Conservation (phyloP, 345 rosid genomes). For the Erysimum cheiranthoides region DNA sequence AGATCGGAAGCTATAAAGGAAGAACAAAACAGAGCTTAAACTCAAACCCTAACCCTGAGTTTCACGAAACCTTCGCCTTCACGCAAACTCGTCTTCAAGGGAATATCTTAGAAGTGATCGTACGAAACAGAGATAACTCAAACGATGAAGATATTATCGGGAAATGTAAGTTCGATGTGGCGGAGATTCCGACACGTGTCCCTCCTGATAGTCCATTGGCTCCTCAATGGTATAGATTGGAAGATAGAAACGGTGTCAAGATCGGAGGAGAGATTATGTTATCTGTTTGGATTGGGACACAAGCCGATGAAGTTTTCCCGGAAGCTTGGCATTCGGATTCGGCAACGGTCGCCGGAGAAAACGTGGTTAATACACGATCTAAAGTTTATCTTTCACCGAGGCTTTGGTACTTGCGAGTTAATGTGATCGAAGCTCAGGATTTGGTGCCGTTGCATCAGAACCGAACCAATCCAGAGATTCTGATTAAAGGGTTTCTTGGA, state of each 20-base stretch:
- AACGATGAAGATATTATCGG: constrained; percentile 44
- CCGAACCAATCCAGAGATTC: constrained; percentile 49
- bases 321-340: constrained; percentile 54
- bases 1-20: constrained; percentile 47
- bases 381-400: constrained; percentile 48
- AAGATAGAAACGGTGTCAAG: constrained; percentile 35
- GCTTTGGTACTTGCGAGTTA: constrained; percentile 56
- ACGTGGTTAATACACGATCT: constrained; percentile 38
- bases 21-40: constrained; percentile 38
- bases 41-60: constrained; percentile 47
- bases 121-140: constrained; percentile 16
- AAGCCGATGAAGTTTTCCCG: constrained; percentile 55
- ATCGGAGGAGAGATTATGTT: constrained; percentile 53
- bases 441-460: constrained; percentile 45
- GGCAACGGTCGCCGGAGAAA: constrained; percentile 28
- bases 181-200: constrained; percentile 47
- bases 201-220: constrained; percentile 51
- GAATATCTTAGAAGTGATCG: constrained; percentile 47
- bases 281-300: constrained; percentile 53
- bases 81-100: constrained; percentile 49
- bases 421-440: constrained; percentile 59
- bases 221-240: constrained; percentile 53
- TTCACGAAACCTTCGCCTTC: constrained; percentile 56
- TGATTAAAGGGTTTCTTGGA: constrained; percentile 53
- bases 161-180: constrained; percentile 39